Base-by-base conservation (phyloP, 352 stramenopile genomes). In the Blastocystis sp. region DNA sequence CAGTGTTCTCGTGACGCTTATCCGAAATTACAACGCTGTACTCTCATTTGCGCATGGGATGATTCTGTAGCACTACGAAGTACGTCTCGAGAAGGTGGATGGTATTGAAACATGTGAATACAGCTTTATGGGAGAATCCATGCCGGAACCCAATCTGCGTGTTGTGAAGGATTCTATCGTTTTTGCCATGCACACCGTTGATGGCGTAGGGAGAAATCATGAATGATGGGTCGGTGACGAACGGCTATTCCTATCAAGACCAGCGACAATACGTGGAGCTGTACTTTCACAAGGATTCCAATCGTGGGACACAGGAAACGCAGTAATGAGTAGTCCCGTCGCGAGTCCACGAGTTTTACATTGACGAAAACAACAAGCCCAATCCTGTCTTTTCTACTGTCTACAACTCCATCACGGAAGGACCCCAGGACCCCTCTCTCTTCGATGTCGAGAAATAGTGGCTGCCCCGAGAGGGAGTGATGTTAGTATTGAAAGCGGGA, bases 201-300 rank as follows among this genome's bases (percentile, higher is more conserved):
- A 70, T 41, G 1, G 21, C 34, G 52, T 19, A 64, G 60, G 41
- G 23, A 38, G 19, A 45, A 67, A 70, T 23, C 34, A 56, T 14
- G 21, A 69, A 56, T 67, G 52, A 21, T 2, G 74, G 66, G 23
- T 19, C 3, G 28, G 7, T 5, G n/a, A 43, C 66, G 1, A 40
- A 19, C 3, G 11, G 28, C 10, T 84, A 70, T 40, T 67, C 56
- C 40, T 67, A 40, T 59, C 74, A 84, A 19, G 28, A 53, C 43
- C 38, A 70, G 45, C 53, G 74, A 19, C 74, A 84, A 7, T 84
- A 84, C 45, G n/a, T 84, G 23, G 74, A 84, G 65, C n/a, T 84
- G 17, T 67, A 38, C 3, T 56, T 59, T 4, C 17, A 45, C 45
- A n/a, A 2, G 28, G 28, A 48, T 2, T 23, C 34, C 2, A 14